A percentile compares a stretch with the other conserved stretches of the same genome.
These are phyloP conservation scores for Fraxinus xanthoxyloides DNA, from an alignment of 305 asterid genomes.

Conservation along the genomic window DNA sequence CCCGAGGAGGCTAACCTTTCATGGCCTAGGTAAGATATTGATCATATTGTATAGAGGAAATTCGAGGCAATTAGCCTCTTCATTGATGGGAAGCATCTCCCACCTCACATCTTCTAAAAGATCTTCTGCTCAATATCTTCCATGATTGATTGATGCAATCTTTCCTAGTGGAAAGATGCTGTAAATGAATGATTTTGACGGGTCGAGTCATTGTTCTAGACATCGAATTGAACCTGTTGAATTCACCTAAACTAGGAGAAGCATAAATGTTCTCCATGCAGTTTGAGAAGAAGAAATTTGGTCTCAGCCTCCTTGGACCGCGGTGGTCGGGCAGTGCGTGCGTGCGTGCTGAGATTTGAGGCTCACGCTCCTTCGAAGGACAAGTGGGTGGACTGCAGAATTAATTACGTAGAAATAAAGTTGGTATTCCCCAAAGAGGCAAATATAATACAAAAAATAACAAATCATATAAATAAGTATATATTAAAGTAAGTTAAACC, in stretches of 20 bases:
- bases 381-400: too few relatives aligned
- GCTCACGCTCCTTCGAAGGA: not conserved
- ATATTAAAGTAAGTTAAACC: not conserved
- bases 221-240: constrained; percentile 29
- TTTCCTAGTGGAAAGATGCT: constrained; percentile 60
- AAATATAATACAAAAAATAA: not conserved
- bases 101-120: too few relatives aligned
- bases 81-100: too few relatives aligned
- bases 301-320: not conserved
- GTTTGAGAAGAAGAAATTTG: not conserved
- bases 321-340: not conserved
- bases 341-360: not conserved
- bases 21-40: too few relatives aligned
- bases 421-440: not conserved
- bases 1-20: too few relatives aligned
- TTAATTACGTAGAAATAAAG: not conserved
- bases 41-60: too few relatives aligned
- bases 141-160: too few relatives aligned
- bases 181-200: constrained; percentile 66
- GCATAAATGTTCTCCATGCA: constrained; percentile 55
- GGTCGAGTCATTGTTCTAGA: constrained; percentile 38
- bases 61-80: too few relatives aligned
- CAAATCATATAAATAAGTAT: not conserved
- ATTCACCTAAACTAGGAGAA: constrained; percentile 71
- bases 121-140: too few relatives aligned